These are phyloP conservation scores for Chaetomiaceae sp. DNA, from an alignment of 2,329 filamentous ascomycete species.

Conservation along the genomic window DNA sequence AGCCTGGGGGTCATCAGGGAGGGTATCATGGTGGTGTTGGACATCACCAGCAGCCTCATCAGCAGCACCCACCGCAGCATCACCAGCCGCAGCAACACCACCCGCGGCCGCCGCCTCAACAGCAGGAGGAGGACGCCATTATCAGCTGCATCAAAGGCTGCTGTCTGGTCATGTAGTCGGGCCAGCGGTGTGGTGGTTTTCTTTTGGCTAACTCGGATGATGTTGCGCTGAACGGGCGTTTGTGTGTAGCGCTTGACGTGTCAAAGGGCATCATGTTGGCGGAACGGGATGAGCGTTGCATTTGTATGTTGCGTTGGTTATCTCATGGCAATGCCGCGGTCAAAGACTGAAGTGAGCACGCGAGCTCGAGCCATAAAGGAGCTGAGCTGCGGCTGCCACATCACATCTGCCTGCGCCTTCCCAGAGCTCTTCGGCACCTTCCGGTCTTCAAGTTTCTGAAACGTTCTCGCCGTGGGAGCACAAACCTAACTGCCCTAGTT, in stretches of 20 bases:
- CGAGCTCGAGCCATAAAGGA: too few relatives aligned
- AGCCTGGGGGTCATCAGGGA: constrained; percentile 37
- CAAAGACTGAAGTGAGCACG: too few relatives aligned
- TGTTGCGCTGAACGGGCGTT: neutral
- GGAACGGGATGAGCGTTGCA: too few relatives aligned
- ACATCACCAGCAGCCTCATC: constrained; percentile 28
- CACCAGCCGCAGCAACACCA: constrained; percentile 24
- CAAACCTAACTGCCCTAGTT: too few relatives aligned
- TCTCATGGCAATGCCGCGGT: too few relatives aligned
- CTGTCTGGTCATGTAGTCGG: constrained; percentile 67
- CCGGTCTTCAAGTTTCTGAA: too few relatives aligned
- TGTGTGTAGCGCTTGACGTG: too few relatives aligned
- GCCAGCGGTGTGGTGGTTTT: neutral
- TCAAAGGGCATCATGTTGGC: too few relatives aligned
- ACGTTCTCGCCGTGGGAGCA: too few relatives aligned
- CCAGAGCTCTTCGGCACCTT: too few relatives aligned
- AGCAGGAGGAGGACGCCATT: constrained; percentile 26
- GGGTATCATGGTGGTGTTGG: constrained; percentile 34
- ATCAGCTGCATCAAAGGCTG: constrained; percentile 51
- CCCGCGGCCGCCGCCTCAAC: constrained; percentile 39
- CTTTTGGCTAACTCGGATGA: neutral
- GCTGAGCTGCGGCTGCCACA: too few relatives aligned
- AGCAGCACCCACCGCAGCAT: constrained; percentile 34
- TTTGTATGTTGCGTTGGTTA: too few relatives aligned
- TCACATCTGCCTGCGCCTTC: neutral